Conservation (phyloP, 2,329 filamentous ascomycete genomes). For the Colletotrichum sp. region DNA sequence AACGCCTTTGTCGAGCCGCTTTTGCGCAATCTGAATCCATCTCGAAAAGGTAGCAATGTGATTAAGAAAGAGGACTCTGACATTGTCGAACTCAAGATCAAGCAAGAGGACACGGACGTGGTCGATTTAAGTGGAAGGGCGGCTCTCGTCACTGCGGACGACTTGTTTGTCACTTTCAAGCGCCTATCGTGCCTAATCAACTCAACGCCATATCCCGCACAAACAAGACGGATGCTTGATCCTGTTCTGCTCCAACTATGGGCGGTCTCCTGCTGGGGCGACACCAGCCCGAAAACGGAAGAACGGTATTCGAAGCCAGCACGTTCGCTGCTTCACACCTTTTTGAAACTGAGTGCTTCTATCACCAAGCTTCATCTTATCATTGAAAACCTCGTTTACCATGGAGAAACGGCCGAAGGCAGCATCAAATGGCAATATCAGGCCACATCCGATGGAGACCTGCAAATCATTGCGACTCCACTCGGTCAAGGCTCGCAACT, state of each 20-base stretch:
- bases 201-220: constrained; percentile 70
- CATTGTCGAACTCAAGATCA: constrained; percentile 24
- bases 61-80: constrained; percentile 18
- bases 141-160: constrained; percentile 50
- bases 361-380: constrained; percentile 53
- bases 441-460: constrained; percentile 45
- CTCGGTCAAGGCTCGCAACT: constrained; percentile 6
- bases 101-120: constrained; percentile 36
- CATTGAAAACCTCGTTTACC: constrained; percentile 60
- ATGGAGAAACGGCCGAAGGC: constrained; percentile 45
- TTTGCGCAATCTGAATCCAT: constrained; percentile 55
- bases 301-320: constrained; percentile 51
- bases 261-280: constrained; percentile 61
- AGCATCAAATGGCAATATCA: constrained; percentile 59
- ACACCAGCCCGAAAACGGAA: constrained; percentile 34
- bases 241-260: constrained; percentile 68
- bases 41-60: constrained; percentile 29
- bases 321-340: constrained; percentile 57
- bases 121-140: constrained; percentile 49
- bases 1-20: constrained; percentile 65
- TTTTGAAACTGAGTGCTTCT: constrained; percentile 62
- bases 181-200: constrained; percentile 62
- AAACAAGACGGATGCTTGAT: constrained; percentile 65
- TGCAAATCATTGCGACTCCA: constrained; percentile 52
- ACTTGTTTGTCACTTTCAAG: constrained; percentile 56